phyloP scores from a whole-genome alignment of 1,139 yeast species.

The Blastobotrys persicus region DNA sequence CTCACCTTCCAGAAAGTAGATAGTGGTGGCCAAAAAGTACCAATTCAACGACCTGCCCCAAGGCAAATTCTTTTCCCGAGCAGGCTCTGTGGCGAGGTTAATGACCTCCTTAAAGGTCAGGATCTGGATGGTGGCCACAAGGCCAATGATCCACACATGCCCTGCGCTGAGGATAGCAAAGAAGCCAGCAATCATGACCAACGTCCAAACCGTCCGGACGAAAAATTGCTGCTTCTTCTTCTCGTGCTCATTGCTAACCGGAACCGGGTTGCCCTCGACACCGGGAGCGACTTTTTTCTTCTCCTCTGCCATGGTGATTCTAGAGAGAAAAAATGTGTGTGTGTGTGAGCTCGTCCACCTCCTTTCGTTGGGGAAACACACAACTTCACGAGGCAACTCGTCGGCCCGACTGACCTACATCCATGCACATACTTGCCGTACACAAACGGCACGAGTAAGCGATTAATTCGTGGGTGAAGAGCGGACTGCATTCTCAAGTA shows the following conservation, averaged over 20 bases:
- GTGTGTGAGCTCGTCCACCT: no score
- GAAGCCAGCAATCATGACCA: conserved; percentile 82
- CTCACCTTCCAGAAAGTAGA: conserved; percentile 87
- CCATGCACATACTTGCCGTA: not conserved
- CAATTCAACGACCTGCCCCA: conserved; percentile 84
- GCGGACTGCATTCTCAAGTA: no score
- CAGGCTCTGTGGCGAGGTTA: conserved; percentile 75
- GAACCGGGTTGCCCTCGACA: not conserved
- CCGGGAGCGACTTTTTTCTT: not conserved
- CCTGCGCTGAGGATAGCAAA: conserved; percentile 78
- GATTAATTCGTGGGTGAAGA: no score
- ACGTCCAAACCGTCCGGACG: conserved; percentile 91
- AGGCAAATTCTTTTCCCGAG: conserved; percentile 78
- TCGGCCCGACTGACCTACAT: not conserved
- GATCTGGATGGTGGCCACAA: conserved; percentile 72
- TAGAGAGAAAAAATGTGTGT: not conserved
- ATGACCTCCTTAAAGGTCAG: conserved; percentile 90
- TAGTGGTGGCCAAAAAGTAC: conserved; percentile 69
- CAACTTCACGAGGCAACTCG: not conserved
- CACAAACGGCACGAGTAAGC: not conserved
- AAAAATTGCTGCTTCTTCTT: conserved; percentile 80
- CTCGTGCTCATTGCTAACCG: conserved; percentile 25
- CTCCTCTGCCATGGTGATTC: not conserved
- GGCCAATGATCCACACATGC: conserved; percentile 71
- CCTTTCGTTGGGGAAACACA: not conserved